Conservation (phyloP, 352 stramenopile genomes). For the Phytophthora pinifolia region DNA sequence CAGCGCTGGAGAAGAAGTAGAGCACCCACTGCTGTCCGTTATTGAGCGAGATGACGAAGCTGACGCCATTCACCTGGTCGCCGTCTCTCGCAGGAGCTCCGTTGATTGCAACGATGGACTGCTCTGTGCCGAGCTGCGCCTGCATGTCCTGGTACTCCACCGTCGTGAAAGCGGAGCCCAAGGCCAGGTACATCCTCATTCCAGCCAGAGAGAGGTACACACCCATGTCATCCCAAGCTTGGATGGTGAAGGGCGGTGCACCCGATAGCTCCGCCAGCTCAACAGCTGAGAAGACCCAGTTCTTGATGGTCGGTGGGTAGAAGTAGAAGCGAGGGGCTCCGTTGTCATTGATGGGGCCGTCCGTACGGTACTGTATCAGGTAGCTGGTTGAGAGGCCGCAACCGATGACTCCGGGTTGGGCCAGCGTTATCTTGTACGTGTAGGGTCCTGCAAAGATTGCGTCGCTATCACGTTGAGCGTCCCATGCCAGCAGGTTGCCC, state of each 20-base stretch:
- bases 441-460: constrained; percentile 75
- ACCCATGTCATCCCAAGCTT: constrained; percentile 77
- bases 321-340: constrained; percentile 86
- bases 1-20: constrained; percentile 51
- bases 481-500: constrained; percentile 77
- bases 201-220: constrained; percentile 48
- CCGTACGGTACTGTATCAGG: constrained; percentile 67
- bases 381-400: constrained; percentile 67
- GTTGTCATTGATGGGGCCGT: constrained; percentile 77
- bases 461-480: constrained; percentile 60
- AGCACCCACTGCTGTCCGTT: constrained; percentile 77
- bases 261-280: constrained; percentile 33
- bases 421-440: constrained; percentile 55
- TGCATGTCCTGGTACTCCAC: constrained; percentile 69
- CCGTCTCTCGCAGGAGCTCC: constrained; percentile 37
- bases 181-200: constrained; percentile 59
- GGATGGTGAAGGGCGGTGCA: constrained; percentile 39
- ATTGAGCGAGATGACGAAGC: constrained; percentile 68
- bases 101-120: constrained; percentile 63
- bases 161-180: constrained; percentile 81
- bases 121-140: constrained; percentile 62
- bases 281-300: constrained; percentile 64
- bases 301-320: constrained; percentile 73
- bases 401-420: constrained; percentile 33
- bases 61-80: constrained; percentile 37